Conservation (phyloP, 768 basidiomycete species). For the Macrocybe gigantea region DNA sequence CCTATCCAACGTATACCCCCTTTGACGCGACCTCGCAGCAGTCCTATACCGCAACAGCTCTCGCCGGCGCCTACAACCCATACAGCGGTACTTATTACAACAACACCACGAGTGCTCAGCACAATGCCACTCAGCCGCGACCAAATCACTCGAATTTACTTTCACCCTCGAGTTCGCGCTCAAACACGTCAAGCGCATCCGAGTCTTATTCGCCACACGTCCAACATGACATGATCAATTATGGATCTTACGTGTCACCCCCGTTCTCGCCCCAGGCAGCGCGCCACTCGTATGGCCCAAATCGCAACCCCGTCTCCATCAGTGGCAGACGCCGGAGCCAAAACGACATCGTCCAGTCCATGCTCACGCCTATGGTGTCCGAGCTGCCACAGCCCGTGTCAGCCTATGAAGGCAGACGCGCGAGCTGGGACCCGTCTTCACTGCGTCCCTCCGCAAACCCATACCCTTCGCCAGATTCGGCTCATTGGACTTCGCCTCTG, state of each 20-base stretch:
- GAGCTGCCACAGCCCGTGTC: conserved; percentile 1
- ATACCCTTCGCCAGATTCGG: conserved; percentile 13
- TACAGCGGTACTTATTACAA: neutral
- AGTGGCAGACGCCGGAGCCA: conserved; percentile 6
- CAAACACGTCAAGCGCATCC: neutral
- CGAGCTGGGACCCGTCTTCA: conserved; percentile 5
- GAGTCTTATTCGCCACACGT: too few species aligned
- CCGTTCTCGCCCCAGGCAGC: neutral
- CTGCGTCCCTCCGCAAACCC: conserved; percentile 2
- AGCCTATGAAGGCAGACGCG: conserved; percentile 3
- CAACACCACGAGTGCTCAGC: neutral
- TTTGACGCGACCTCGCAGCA: neutral
- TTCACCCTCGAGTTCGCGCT: neutral
- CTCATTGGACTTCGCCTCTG: conserved; percentile 12
- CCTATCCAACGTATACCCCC: too few species aligned
- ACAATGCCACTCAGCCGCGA: conserved; percentile 6
- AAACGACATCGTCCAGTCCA: conserved; percentile 8
- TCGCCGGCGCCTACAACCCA: too few species aligned
- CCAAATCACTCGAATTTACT: neutral
- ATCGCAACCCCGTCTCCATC: too few species aligned
- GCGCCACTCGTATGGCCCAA: too few species aligned
- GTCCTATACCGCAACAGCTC: too few species aligned
- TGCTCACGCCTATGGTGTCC: conserved; percentile 6
- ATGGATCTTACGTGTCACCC: neutral
- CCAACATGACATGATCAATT: too few species aligned